A percentile compares a stretch with the other conserved stretches of the same genome.
These are phyloP conservation scores for Gymnopus androsaceus DNA, from an alignment of 1,284 basidiomycete species.

Conservation along the genomic window DNA sequence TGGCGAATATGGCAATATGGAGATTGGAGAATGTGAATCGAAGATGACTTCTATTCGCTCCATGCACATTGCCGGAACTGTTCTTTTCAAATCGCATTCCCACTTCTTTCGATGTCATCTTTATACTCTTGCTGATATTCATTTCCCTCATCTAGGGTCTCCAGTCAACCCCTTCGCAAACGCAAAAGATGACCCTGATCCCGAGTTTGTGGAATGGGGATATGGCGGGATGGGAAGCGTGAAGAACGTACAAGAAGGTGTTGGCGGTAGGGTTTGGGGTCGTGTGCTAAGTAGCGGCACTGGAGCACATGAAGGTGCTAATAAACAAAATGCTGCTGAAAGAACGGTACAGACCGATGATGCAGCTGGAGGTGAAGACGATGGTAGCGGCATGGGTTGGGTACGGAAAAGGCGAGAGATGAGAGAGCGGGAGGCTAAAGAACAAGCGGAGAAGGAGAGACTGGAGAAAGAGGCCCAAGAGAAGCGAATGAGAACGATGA, in stretches of 20 bases:
- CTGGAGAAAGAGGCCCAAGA: slow-evolving; percentile 24
- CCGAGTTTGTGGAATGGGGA: slow-evolving; percentile 84
- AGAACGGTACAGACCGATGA: slow-evolving; percentile 23
- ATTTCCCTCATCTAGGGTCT: slow-evolving; percentile 1
- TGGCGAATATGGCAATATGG: too few species aligned
- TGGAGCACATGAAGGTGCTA: slow-evolving; percentile 27
- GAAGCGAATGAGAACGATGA: not conserved
- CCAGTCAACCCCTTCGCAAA: slow-evolving; percentile 51
- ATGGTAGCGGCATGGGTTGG: slow-evolving; percentile 78
- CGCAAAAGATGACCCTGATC: slow-evolving; percentile 54
- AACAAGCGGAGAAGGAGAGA: slow-evolving; percentile 26
- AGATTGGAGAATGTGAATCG: too few species aligned
- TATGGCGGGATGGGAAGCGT: slow-evolving; percentile 84
- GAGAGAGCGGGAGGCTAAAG: slow-evolving; percentile 46
- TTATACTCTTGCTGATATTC: not conserved
- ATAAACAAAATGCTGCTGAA: slow-evolving; percentile 11
- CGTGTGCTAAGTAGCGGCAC: slow-evolving; percentile 39
- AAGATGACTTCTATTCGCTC: slow-evolving; percentile 1
- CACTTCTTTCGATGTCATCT: slow-evolving; percentile 16
- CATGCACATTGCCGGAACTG: not conserved
- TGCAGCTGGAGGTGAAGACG: slow-evolving; percentile 52
- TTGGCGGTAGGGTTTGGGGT: slow-evolving; percentile 39
- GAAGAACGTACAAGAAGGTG: slow-evolving; percentile 36
- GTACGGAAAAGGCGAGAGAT: slow-evolving; percentile 59
- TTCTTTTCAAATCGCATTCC: not conserved